Percentiles rank a stretch among this genome's conserved stretches.
Evolutionary conservation across 352 stramenopile genomes (phyloP).

Genomic region (Globisporangium rhizosaccharum): DNA sequence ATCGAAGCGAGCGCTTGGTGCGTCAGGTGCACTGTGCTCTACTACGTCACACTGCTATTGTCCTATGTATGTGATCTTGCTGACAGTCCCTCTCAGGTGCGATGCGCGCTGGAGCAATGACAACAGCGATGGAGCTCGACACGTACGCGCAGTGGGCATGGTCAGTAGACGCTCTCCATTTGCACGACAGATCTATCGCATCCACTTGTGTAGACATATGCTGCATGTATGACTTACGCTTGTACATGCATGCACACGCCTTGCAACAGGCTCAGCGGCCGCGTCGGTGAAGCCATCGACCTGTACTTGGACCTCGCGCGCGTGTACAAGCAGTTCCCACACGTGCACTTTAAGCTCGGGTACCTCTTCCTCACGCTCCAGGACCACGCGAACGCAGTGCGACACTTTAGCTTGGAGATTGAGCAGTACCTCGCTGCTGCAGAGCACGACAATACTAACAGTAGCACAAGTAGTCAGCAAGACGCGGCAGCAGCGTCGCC

Average conservation of each 20-base stretch:
- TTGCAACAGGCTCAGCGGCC: constrained; percentile 25
- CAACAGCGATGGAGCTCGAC: constrained; percentile 26
- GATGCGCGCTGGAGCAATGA: neutral
- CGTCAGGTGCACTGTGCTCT: neutral
- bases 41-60: neutral
- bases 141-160: constrained; percentile 47
- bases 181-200: neutral
- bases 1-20: neutral
- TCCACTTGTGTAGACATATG: neutral
- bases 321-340: constrained; percentile 28
- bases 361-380: constrained; percentile 33
- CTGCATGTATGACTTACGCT: neutral
- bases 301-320: constrained; percentile 38
- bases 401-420: constrained; percentile 39
- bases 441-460: neutral
- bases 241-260: neutral
- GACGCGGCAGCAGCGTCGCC: neutral
- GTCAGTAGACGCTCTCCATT: constrained; percentile 14
- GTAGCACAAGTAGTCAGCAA: neutral
- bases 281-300: constrained; percentile 39
- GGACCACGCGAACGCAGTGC: constrained; percentile 24
- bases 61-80: no score
- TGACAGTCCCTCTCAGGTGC: neutral
- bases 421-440: constrained; percentile 14
- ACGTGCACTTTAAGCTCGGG: constrained; percentile 57